Evolutionary conservation across 2,329 filamentous ascomycete genomes (phyloP).

Genomic region (Botrytis cinerea): DNA sequence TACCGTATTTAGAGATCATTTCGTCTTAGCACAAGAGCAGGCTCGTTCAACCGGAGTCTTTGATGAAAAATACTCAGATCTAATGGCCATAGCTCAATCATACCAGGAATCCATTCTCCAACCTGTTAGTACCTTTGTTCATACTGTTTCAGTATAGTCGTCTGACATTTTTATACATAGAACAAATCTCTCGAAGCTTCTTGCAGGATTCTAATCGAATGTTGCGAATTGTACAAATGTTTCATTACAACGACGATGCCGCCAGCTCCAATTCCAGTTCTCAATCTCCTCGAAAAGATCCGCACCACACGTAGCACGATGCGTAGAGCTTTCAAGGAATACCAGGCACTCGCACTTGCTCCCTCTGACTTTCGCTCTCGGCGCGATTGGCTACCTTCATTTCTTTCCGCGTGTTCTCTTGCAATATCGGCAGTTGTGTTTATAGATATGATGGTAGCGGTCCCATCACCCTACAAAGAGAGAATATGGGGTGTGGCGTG

Average conservation of each 20-base stretch:
- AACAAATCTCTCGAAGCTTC: constrained; percentile 28
- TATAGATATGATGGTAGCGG: constrained; percentile 26
- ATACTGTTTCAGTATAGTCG: background rate
- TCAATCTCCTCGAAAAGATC: constrained; percentile 26
- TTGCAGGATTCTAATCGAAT: constrained; percentile 25
- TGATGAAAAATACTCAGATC: constrained; percentile 16
- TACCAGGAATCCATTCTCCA: constrained; percentile 21
- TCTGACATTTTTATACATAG: constrained; percentile 5
- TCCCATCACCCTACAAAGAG: constrained; percentile 29
- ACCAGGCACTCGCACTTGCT: constrained; percentile 26
- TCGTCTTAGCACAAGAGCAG: constrained; percentile 21
- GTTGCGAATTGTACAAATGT: constrained; percentile 29
- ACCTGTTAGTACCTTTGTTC: constrained; percentile 20
- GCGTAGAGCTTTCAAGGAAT: constrained; percentile 27
- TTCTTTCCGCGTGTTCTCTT: constrained; percentile 27
- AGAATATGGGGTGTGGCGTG: constrained; percentile 29
- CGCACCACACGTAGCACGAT: constrained; percentile 27
- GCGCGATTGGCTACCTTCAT: constrained; percentile 29
- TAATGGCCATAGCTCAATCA: constrained; percentile 18
- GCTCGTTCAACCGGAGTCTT: constrained; percentile 18
- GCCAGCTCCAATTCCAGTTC: constrained; percentile 18
- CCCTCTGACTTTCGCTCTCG: constrained; percentile 25
- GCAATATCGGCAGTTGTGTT: constrained; percentile 26
- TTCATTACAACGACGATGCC: constrained; percentile 21
- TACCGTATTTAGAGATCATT: constrained; percentile 22